These are phyloP conservation scores for Ophiostoma tasmaniense DNA, from an alignment of 2,329 filamentous ascomycete species.

Conservation along the genomic window DNA sequence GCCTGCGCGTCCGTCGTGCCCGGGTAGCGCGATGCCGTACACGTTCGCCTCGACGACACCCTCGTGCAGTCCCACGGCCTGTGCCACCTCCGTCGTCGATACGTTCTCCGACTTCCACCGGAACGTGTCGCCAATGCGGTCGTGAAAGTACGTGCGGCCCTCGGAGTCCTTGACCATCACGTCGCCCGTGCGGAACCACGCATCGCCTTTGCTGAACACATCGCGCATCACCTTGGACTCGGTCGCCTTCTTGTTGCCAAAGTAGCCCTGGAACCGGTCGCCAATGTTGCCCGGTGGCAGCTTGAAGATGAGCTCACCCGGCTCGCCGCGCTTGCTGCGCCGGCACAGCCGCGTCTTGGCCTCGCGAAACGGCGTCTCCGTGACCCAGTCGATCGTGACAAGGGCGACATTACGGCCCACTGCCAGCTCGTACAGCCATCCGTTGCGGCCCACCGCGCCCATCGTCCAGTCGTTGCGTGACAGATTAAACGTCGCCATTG, in stretches of 20 bases:
- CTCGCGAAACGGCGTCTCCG: conserved; percentile 59
- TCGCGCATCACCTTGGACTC: conserved; percentile 64
- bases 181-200: conserved; percentile 80
- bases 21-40: conserved; percentile 70
- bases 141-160: conserved; percentile 69
- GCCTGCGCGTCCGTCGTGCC: conserved; percentile 76
- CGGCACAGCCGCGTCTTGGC: conserved; percentile 61
- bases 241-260: conserved; percentile 62
- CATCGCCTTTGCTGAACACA: conserved; percentile 67
- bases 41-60: conserved; percentile 72
- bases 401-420: conserved; percentile 45
- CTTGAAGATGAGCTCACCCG: conserved; percentile 68
- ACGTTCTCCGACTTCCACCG: conserved; percentile 80
- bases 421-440: conserved; percentile 50
- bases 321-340: conserved; percentile 47
- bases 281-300: conserved; percentile 56
- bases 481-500: conserved; percentile 61
- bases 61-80: conserved; percentile 59
- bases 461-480: conserved; percentile 62
- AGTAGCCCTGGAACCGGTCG: conserved; percentile 72
- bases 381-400: conserved; percentile 63
- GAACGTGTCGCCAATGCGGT: conserved; percentile 71
- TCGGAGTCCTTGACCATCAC: conserved; percentile 62
- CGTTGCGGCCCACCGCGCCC: conserved; percentile 72
- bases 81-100: conserved; percentile 72